Percentiles rank a stretch among this genome's conserved stretches.
Conservation (phyloP, 1,139 yeast genomes). For the Candida pseudoviswanathii region DNA sequence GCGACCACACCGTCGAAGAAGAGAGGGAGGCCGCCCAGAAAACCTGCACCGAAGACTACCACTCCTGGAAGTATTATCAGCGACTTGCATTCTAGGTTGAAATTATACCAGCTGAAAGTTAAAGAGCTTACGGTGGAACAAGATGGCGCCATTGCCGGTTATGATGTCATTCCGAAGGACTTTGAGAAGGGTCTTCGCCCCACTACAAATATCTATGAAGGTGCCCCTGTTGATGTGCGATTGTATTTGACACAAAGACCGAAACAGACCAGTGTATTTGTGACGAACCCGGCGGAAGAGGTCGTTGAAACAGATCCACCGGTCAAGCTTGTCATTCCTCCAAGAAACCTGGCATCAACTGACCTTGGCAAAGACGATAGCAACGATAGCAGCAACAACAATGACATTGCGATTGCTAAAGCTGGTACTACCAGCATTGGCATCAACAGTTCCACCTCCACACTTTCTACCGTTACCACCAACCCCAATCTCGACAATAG, state of each 20-base stretch:
- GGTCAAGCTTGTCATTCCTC: not conserved
- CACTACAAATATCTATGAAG: not conserved
- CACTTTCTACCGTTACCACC: too few relatives aligned
- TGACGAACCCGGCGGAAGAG: not conserved
- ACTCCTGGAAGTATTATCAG: not conserved
- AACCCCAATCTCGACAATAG: too few relatives aligned
- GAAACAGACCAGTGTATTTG: not conserved
- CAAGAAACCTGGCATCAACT: not conserved
- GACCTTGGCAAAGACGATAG: conserved; percentile 6
- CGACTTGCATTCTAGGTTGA: not conserved
- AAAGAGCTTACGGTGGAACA: conserved; percentile 19
- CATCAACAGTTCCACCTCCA: too few relatives aligned
- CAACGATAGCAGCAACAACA: not conserved
- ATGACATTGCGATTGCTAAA: too few relatives aligned
- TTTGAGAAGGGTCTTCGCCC: not conserved
- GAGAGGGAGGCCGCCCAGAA: not conserved
- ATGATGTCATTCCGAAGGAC: conserved; percentile 1
- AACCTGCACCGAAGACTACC: not conserved
- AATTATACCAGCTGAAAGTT: conserved; percentile 6
- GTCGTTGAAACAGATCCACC: not conserved
- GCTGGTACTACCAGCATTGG: too few relatives aligned
- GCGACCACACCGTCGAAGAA: not conserved
- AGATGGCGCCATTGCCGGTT: conserved; percentile 11
- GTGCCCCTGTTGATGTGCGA: not conserved
- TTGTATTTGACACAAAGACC: not conserved